Conservation (phyloP, 2,329 filamentous ascomycete species). For the Bisporella sp. region DNA sequence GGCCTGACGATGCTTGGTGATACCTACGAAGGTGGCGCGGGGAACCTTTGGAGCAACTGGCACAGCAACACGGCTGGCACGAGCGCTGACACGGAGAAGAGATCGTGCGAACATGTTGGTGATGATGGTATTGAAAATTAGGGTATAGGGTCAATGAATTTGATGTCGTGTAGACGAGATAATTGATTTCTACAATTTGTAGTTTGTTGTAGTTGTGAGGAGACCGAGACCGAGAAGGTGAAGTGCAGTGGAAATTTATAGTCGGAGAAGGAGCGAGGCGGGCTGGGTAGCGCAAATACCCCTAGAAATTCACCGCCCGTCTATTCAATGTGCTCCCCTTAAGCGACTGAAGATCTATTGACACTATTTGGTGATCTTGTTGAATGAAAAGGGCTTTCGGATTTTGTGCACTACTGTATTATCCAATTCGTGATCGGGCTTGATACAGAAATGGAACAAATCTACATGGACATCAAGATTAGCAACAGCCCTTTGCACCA, state of each 20-base stretch:
- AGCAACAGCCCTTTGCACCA: no score
- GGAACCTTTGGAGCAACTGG: conserved; percentile 10
- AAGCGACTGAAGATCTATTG: no score
- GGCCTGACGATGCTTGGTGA: conserved; percentile 13
- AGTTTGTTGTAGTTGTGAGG: no score
- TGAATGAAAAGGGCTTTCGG: no score
- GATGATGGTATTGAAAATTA: conserved; percentile 2
- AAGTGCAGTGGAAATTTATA: neutral
- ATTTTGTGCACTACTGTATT: no score
- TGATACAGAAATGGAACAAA: no score
- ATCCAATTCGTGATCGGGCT: no score
- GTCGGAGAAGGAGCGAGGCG: neutral
- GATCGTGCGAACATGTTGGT: conserved; percentile 19
- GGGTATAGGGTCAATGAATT: neutral
- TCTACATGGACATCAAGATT: no score
- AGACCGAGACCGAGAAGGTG: no score
- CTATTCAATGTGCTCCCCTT: no score
- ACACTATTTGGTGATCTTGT: no score
- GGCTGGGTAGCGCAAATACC: neutral
- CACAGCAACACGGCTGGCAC: conserved; percentile 5
- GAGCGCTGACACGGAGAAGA: conserved; percentile 11
- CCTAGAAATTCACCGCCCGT: no score
- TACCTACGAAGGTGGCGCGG: conserved; percentile 18
- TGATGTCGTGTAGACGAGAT: neutral
- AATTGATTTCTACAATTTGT: neutral